Evolutionary conservation across 2,329 filamentous ascomycete genomes (phyloP).

Genomic region (Zopfia rhizophila): DNA sequence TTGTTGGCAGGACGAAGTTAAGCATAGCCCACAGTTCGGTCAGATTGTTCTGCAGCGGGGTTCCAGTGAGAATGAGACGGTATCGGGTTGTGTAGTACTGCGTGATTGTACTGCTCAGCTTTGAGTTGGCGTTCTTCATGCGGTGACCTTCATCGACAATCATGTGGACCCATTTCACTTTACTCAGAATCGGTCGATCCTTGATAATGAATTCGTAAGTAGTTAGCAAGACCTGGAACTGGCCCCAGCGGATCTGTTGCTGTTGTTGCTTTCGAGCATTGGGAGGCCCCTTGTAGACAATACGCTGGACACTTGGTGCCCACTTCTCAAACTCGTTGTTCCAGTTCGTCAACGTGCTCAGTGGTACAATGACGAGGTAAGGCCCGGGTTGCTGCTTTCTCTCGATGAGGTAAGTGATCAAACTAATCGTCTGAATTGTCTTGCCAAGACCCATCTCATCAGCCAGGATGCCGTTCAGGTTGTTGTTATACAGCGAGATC

Average conservation of each 20-base stretch:
- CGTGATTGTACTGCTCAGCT: constrained; percentile 93
- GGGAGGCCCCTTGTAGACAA: constrained; percentile 98
- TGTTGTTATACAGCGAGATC: constrained; percentile 99
- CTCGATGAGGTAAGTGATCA: constrained; percentile 97
- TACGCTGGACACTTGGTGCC: constrained; percentile 85
- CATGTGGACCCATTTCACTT: constrained; percentile 99
- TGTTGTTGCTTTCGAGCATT: constrained; percentile 88
- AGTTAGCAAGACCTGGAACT: constrained; percentile 95
- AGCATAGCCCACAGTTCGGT: constrained; percentile 97
- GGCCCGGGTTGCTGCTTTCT: constrained; percentile 91
- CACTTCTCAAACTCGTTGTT: constrained; percentile 99
- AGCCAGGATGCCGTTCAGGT: constrained; percentile 96
- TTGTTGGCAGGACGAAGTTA: constrained; percentile 97
- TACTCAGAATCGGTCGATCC: constrained; percentile 91
- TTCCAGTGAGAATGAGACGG: constrained; percentile 96
- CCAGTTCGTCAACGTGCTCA: constrained; percentile 98
- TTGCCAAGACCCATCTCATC: constrained; percentile 99
- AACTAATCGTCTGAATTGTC: constrained; percentile 97
- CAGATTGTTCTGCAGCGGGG: constrained; percentile 95
- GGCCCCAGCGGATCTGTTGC: constrained; percentile 90
- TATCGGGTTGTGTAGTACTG: constrained; percentile 95
- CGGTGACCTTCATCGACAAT: constrained; percentile 99
- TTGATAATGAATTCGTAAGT: constrained; percentile 99
- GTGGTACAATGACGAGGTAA: constrained; percentile 94
- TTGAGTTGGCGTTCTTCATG: constrained; percentile 99